Evolutionary conservation across 306 rosid species (phyloP).

Genomic region (Sphenostylis stenocarpa): DNA sequence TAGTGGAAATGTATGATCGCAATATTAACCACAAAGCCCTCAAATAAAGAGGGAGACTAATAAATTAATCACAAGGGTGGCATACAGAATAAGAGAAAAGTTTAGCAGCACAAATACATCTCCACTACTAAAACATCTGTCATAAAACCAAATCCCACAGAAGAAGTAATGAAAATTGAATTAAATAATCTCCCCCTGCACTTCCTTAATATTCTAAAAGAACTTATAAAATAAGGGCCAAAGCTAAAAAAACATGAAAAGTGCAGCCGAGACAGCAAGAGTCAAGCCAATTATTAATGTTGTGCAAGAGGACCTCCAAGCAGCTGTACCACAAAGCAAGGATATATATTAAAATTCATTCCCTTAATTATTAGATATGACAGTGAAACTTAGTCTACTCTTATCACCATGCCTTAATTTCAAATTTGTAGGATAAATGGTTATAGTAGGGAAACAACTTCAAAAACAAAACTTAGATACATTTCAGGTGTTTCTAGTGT

Average conservation of each 20-base stretch:
- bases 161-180: conserved; percentile 23
- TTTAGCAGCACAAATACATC: background rate
- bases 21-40: background rate
- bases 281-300: conserved; percentile 7
- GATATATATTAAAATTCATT: background rate
- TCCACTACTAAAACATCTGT: background rate
- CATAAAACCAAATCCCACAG: conserved; percentile 1
- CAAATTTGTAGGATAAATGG: background rate
- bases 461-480: background rate
- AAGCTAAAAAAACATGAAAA: conserved; percentile 25
- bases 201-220: background rate
- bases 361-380: background rate
- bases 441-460: background rate
- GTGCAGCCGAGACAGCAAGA: conserved; percentile 14
- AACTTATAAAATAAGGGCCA: background rate
- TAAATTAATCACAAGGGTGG: background rate
- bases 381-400: background rate
- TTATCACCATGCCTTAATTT: background rate
- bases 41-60: background rate
- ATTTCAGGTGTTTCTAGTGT: background rate
- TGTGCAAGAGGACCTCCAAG: conserved; percentile 27
- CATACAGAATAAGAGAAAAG: background rate
- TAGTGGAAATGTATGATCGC: background rate
- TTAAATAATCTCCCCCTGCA: conserved; percentile 5
- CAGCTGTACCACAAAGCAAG: conserved; percentile 36